Percentiles rank a stretch among this genome's conserved stretches.
These are phyloP conservation scores for Ensete glaucum DNA, from an alignment of 176 grass and related monocot genomes.

Conservation along the genomic window DNA sequence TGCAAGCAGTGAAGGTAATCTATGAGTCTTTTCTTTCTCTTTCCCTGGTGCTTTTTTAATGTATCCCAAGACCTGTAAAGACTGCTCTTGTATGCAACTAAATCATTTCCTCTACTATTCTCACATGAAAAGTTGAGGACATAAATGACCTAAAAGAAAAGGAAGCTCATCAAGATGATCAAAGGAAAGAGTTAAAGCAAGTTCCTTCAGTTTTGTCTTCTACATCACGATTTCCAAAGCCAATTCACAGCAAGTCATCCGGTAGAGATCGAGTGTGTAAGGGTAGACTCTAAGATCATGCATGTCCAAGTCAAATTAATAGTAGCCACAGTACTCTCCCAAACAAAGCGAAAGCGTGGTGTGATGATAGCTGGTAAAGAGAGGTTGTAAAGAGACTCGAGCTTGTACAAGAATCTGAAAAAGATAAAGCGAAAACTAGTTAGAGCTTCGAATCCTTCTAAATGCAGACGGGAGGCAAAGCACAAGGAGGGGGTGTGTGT, in stretches of 20 bases:
- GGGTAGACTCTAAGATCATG: no score
- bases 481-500: not conserved
- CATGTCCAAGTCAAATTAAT: no score
- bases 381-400: conserved; percentile 44
- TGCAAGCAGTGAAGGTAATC: not conserved
- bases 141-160: conserved; percentile 1
- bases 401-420: conserved; percentile 66
- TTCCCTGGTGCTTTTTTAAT: not conserved
- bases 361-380: conserved; percentile 1
- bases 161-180: not conserved
- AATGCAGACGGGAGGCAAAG: conserved; percentile 36
- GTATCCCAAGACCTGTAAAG: conserved; percentile 13
- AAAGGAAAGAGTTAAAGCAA: conserved; percentile 44
- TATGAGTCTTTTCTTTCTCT: conserved; percentile 2
- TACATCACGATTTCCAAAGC: conserved; percentile 59
- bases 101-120: not conserved
- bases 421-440: conserved; percentile 68
- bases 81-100: conserved; percentile 6
- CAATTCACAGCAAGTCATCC: conserved; percentile 24
- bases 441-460: conserved; percentile 37
- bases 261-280: no score
- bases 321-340: no score
- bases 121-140: conserved; percentile 8
- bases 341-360: no score
- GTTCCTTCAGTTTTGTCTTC: conserved; percentile 54